Percentiles rank a stretch among this genome's conserved stretches.
Conservation (phyloP, 164 flowering plant genomes). For the Aristolochia fimbriata region DNA sequence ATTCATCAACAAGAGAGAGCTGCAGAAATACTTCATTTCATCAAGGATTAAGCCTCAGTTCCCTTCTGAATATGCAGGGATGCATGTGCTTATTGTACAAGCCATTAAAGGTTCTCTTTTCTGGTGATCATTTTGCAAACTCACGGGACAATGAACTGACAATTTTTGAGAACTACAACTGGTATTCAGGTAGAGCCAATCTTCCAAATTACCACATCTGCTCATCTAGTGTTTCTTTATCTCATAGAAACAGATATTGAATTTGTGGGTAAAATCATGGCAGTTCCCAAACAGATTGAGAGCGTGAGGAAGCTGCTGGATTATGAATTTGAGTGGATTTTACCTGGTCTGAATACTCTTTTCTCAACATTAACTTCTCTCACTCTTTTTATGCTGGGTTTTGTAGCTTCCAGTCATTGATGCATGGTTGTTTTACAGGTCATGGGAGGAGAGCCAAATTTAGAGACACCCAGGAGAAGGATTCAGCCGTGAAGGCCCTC, state of each 20-base stretch:
- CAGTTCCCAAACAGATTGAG: conserved; percentile 28
- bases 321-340: conserved; percentile 32
- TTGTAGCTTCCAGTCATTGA: not conserved
- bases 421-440: conserved; percentile 20
- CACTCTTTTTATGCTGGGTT: not conserved
- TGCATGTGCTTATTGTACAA: conserved; percentile 43
- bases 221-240: not conserved
- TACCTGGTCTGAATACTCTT: conserved; percentile 23
- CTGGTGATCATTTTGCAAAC: conserved; percentile 38
- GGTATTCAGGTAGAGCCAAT: conserved; percentile 25
- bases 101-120: conserved; percentile 31
- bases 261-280: not conserved
- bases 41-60: not conserved
- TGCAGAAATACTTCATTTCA: not conserved
- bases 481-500: conserved; percentile 22
- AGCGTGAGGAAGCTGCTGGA: conserved; percentile 22
- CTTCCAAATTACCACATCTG: not conserved
- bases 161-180: conserved; percentile 31
- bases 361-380: not conserved
- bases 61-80: conserved; percentile 21
- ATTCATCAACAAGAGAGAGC: not conserved
- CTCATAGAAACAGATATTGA: not conserved
- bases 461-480: conserved; percentile 26
- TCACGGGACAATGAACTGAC: conserved; percentile 18
- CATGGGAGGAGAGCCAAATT: conserved; percentile 42